Conservation (phyloP, 768 basidiomycete genomes). For the Agrocybe praecox region DNA sequence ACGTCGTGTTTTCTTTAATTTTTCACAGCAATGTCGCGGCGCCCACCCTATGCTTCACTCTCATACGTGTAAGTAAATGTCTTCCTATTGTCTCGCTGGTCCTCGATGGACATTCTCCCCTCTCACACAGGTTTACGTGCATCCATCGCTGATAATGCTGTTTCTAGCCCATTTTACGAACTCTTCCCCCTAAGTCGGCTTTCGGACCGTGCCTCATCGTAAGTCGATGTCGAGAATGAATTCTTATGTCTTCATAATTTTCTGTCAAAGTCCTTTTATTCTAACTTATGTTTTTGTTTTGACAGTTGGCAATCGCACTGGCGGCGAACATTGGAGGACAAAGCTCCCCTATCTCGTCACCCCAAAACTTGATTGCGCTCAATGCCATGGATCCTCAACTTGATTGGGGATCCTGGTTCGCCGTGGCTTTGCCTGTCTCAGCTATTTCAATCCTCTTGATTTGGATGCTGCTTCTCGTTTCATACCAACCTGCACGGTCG, state of each 20-base stretch:
- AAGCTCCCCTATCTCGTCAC: constrained; percentile 95
- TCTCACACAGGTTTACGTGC: background rate
- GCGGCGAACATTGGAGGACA: constrained; percentile 98
- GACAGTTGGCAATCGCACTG: constrained; percentile 92
- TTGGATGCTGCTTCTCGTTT: constrained; percentile 85
- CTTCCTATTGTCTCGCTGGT: constrained; percentile 1
- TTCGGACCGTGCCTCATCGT: constrained; percentile 94
- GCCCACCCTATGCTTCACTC: constrained; percentile 93
- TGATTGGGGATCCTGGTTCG: constrained; percentile 93
- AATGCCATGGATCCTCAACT: constrained; percentile 82
- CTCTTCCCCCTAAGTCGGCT: constrained; percentile 80
- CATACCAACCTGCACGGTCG: constrained; percentile 74
- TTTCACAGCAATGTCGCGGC: constrained; percentile 88
- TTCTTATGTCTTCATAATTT: background rate
- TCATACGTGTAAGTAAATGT: constrained; percentile 77
- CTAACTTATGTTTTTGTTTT: background rate
- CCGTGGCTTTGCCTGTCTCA: constrained; percentile 91
- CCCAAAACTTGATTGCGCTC: constrained; percentile 95
- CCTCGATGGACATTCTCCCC: background rate
- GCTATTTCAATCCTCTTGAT: constrained; percentile 84
- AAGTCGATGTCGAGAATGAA: constrained; percentile 31
- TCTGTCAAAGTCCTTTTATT: background rate
- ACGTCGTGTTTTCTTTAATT: constrained; percentile 12
- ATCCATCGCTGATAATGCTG: constrained; percentile 5
- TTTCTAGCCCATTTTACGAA: constrained; percentile 86